A percentile compares a stretch with the other conserved stretches of the same genome.
These are phyloP conservation scores for Microcos paniculata DNA, from an alignment of 345 rosid genomes.

Conservation along the genomic window DNA sequence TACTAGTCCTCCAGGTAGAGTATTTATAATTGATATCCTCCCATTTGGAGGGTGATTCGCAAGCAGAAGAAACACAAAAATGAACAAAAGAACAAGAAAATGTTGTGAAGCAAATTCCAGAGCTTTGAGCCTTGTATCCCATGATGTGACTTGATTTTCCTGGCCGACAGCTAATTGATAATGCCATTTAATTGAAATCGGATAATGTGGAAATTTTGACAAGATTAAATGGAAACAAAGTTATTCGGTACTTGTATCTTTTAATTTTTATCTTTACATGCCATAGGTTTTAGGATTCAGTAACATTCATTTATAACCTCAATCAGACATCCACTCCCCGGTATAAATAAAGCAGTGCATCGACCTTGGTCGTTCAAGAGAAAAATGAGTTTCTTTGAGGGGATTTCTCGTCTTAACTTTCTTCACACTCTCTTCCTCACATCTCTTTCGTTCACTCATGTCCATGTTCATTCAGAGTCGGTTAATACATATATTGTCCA, in stretches of 20 bases:
- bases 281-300: background rate
- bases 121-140: background rate
- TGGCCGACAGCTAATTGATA: background rate
- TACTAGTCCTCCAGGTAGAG: too few species aligned
- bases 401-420: too few species aligned
- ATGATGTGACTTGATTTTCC: background rate
- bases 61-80: too few species aligned
- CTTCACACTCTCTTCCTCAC: background rate
- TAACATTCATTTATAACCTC: background rate
- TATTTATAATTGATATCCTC: too few species aligned
- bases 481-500: slow-evolving; percentile 31
- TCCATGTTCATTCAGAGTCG: background rate
- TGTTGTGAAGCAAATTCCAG: background rate
- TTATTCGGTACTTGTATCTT: too few species aligned
- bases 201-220: background rate
- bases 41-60: too few species aligned
- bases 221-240: background rate
- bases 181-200: background rate
- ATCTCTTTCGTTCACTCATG: background rate
- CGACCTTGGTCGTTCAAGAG: slow-evolving; percentile 10
- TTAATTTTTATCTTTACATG: background rate
- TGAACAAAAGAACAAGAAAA: background rate
- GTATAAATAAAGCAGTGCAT: too few species aligned
- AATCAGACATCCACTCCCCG: background rate
- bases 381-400: slow-evolving; percentile 9